phyloP scores from a whole-genome alignment of 139 green algal species.

The Desmodesmus armatus region DNA sequence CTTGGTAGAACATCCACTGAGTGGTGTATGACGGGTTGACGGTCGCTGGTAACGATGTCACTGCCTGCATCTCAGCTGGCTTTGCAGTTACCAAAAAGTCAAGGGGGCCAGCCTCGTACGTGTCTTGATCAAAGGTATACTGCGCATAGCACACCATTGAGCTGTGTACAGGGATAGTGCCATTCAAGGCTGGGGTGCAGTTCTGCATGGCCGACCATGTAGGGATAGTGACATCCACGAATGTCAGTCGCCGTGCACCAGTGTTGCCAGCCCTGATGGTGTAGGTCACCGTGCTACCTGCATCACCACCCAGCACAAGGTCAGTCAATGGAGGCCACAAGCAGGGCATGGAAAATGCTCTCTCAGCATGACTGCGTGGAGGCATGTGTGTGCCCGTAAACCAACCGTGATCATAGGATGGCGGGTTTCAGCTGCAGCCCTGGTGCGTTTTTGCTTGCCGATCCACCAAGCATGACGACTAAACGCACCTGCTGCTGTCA shows the following conservation, averaged over 20 bases:
- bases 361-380: neutral
- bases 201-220: neutral
- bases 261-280: neutral
- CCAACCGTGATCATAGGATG: neutral
- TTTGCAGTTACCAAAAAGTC: neutral
- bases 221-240: neutral
- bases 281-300: neutral
- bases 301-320: neutral
- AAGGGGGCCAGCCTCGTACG: neutral
- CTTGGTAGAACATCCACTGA: too few relatives aligned
- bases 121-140: constrained; percentile 10
- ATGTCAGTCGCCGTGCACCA: neutral
- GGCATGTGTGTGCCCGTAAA: neutral
- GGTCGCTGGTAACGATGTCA: too few relatives aligned
- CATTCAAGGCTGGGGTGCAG: neutral
- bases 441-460: too few relatives aligned
- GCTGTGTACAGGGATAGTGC: neutral
- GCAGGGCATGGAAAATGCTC: neutral
- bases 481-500: neutral
- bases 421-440: too few relatives aligned
- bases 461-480: neutral
- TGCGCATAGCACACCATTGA: neutral
- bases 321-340: neutral
- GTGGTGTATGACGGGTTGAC: too few relatives aligned
- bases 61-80: too few relatives aligned